Conservation (phyloP, 1,139 yeast genomes). For the Candida freyschussii region DNA sequence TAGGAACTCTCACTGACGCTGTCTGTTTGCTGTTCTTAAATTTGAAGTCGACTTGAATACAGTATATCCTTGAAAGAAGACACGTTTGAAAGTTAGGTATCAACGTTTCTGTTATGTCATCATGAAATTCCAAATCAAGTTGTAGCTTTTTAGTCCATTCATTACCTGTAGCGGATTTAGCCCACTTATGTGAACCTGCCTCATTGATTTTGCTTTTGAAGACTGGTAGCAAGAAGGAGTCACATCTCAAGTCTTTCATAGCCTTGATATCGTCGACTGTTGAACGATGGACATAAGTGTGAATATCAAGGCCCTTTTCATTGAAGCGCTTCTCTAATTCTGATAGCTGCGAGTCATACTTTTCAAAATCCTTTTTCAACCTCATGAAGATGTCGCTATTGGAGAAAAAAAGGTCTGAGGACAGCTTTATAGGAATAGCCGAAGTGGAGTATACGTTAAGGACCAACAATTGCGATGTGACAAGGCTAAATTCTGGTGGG, state of each 20-base stretch:
- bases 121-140: conserved; percentile 28
- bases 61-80: conserved; percentile 47
- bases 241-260: conserved; percentile 19
- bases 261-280: conserved; percentile 18
- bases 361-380: conserved; percentile 13
- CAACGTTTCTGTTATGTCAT: conserved; percentile 35
- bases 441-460: conserved; percentile 21
- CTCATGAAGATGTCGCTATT: conserved; percentile 11
- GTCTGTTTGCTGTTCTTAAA: conserved; percentile 20
- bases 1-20: conserved; percentile 31
- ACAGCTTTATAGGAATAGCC: conserved; percentile 26
- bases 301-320: conserved; percentile 5
- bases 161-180: neutral
- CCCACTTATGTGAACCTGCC: conserved; percentile 7
- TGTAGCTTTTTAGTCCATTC: conserved; percentile 11
- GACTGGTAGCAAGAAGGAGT: conserved; percentile 6
- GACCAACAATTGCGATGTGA: conserved; percentile 17
- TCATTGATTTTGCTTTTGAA: conserved; percentile 10
- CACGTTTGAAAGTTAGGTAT: conserved; percentile 59
- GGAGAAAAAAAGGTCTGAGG: conserved; percentile 18
- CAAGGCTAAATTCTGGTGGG: conserved; percentile 19
- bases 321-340: conserved; percentile 9
- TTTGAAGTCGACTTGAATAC: conserved; percentile 30
- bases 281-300: conserved; percentile 11
- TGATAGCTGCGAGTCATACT: conserved; percentile 6